These are phyloP conservation scores for Dactylorhiza incarnata DNA, from an alignment of 106 monocot genomes.

Conservation along the genomic window DNA sequence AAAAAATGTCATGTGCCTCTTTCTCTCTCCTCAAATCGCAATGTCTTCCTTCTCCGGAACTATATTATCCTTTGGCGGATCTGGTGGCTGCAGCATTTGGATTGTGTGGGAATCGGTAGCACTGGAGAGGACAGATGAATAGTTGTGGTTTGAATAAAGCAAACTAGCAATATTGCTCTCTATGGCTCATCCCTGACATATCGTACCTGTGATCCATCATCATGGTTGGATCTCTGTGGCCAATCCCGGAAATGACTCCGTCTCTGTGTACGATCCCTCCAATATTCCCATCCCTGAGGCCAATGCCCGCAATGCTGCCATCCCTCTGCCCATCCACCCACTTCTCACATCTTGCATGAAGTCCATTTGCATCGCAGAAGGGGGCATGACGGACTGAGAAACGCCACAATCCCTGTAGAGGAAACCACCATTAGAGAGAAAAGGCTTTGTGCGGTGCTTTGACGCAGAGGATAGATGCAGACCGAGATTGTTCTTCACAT, in stretches of 20 bases:
- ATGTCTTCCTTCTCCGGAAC: slow-evolving; percentile 5
- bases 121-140: not conserved
- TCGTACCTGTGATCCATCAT: slow-evolving; percentile 5
- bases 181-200: too few species aligned
- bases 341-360: slow-evolving; percentile 17
- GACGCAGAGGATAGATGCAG: slow-evolving; percentile 59
- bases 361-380: slow-evolving; percentile 22
- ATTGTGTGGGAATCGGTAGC: slow-evolving; percentile 14
- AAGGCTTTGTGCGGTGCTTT: slow-evolving; percentile 46
- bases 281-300: slow-evolving; percentile 22
- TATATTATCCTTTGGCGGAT: slow-evolving; percentile 20
- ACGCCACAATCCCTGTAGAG: slow-evolving; percentile 22
- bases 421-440: slow-evolving; percentile 19
- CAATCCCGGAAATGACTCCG: not conserved
- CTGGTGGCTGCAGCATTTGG: slow-evolving; percentile 31
- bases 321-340: too few species aligned
- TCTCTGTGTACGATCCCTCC: slow-evolving; percentile 14
- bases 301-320: slow-evolving; percentile 16
- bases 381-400: slow-evolving; percentile 3
- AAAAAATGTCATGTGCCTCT: too few species aligned
- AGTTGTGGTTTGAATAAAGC: not conserved
- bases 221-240: too few species aligned
- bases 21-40: too few species aligned
- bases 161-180: too few species aligned
- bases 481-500: slow-evolving; percentile 41